Evolutionary conservation across 768 basidiomycete species (phyloP).

Genomic region (Trametes sanguinea): DNA sequence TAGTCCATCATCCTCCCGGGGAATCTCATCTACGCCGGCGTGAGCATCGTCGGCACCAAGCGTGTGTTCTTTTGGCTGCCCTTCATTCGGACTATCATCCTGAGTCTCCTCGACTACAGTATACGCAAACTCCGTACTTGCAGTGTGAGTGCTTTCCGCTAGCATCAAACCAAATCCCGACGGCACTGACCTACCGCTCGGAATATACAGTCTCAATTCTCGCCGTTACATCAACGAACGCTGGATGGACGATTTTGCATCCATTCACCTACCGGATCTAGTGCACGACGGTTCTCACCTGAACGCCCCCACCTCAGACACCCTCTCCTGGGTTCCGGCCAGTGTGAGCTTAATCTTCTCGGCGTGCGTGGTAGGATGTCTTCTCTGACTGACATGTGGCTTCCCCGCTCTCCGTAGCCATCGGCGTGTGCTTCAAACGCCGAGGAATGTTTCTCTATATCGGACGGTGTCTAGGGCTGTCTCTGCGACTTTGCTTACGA

Average conservation of each 20-base stretch:
- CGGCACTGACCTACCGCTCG: too few relatives aligned
- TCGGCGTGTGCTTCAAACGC: too few relatives aligned
- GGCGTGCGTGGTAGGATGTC: too few relatives aligned
- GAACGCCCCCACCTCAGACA: neutral
- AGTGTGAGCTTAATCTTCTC: neutral
- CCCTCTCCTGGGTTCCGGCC: neutral
- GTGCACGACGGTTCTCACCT: neutral
- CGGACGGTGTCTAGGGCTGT: too few relatives aligned
- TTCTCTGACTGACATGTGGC: too few relatives aligned
- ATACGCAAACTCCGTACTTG: constrained; percentile 1
- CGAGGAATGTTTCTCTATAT: too few relatives aligned
- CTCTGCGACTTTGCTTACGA: too few relatives aligned
- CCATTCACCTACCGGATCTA: neutral
- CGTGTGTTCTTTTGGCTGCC: neutral
- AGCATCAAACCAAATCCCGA: too few relatives aligned
- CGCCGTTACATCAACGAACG: neutral
- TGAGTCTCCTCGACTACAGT: neutral
- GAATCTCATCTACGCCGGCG: neutral
- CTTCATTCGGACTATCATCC: neutral
- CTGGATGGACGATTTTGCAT: constrained; percentile 3
- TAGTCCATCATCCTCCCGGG: neutral
- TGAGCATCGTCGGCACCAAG: constrained; percentile 5
- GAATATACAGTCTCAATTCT: neutral
- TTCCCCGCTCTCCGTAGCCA: too few relatives aligned
- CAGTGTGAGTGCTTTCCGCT: neutral